These are phyloP conservation scores for Pyrenophora seminiperda DNA, from an alignment of 2,329 filamentous ascomycete genomes.

Conservation along the genomic window DNA sequence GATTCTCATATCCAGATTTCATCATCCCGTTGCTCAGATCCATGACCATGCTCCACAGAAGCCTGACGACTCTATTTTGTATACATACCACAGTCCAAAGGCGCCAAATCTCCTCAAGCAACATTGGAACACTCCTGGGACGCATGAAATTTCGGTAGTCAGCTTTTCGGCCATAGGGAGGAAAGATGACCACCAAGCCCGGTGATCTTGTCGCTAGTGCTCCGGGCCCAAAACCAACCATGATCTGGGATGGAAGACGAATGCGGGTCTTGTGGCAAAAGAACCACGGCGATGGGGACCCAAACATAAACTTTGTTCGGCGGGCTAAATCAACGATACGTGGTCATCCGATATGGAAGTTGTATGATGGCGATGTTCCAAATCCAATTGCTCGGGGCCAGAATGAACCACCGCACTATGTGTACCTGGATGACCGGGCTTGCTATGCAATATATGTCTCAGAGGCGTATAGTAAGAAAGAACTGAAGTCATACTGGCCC, in stretches of 20 bases:
- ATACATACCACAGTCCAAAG: too few relatives aligned
- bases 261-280: slow-evolving; percentile 47
- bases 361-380: slow-evolving; percentile 43
- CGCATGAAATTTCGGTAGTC: too few relatives aligned
- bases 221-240: slow-evolving; percentile 18
- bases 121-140: too few relatives aligned
- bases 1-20: too few relatives aligned
- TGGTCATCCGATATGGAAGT: slow-evolving; percentile 48
- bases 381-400: slow-evolving; percentile 31
- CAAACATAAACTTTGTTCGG: slow-evolving; percentile 31
- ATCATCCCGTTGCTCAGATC: too few relatives aligned
- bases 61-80: too few relatives aligned
- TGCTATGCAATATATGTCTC: slow-evolving; percentile 42
- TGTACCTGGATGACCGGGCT: slow-evolving; percentile 50
- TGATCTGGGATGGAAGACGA: slow-evolving; percentile 35
- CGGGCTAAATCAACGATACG: slow-evolving; percentile 5
- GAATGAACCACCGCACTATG: slow-evolving; percentile 44
- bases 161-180: too few relatives aligned
- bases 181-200: neutral
- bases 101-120: too few relatives aligned
- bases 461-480: slow-evolving; percentile 31
- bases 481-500: slow-evolving; percentile 41
- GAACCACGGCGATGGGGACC: slow-evolving; percentile 44
- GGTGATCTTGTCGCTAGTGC: slow-evolving; percentile 2
- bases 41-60: too few relatives aligned